Percentiles rank a stretch among this genome's conserved stretches.
These are phyloP conservation scores for Fusarium scirpi DNA, from an alignment of 2,329 filamentous ascomycete genomes.

Conservation along the genomic window DNA sequence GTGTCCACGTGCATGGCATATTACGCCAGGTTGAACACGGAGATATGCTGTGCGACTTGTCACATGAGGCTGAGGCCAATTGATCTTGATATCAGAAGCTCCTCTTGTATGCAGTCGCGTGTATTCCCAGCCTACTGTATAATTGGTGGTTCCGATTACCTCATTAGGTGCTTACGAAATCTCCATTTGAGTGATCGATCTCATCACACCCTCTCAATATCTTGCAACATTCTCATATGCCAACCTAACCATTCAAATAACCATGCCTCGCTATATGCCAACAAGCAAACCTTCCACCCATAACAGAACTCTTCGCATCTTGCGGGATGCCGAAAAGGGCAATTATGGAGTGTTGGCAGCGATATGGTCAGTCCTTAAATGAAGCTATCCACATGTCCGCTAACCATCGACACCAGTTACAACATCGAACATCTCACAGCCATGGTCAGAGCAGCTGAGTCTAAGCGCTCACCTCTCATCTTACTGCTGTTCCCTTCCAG, in stretches of 20 bases:
- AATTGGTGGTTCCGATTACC: not conserved
- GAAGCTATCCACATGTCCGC: not conserved
- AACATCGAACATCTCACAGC: conserved; percentile 38
- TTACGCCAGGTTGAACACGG: conserved; percentile 20
- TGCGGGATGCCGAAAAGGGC: conserved; percentile 6
- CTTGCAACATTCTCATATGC: not conserved
- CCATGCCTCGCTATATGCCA: not conserved
- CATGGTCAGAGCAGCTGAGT: conserved; percentile 25
- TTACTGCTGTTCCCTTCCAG: conserved; percentile 22
- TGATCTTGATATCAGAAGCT: not conserved
- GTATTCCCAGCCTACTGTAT: not conserved
- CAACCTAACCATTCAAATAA: not conserved
- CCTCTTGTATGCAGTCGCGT: not conserved
- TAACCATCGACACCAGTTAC: conserved; percentile 3
- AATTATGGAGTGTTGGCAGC: conserved; percentile 28
- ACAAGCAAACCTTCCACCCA: not conserved
- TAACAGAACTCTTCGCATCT: conserved; percentile 12
- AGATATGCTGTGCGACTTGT: conserved; percentile 16
- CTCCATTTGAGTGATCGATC: not conserved
- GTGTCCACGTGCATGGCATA: not conserved
- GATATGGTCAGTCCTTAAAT: conserved; percentile 17
- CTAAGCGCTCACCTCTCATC: conserved; percentile 22
- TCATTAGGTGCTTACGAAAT: not conserved
- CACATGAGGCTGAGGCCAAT: not conserved
- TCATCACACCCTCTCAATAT: not conserved